phyloP scores from a whole-genome alignment of 2,329 filamentous ascomycete species.

The Camptophora hylomeconis region DNA sequence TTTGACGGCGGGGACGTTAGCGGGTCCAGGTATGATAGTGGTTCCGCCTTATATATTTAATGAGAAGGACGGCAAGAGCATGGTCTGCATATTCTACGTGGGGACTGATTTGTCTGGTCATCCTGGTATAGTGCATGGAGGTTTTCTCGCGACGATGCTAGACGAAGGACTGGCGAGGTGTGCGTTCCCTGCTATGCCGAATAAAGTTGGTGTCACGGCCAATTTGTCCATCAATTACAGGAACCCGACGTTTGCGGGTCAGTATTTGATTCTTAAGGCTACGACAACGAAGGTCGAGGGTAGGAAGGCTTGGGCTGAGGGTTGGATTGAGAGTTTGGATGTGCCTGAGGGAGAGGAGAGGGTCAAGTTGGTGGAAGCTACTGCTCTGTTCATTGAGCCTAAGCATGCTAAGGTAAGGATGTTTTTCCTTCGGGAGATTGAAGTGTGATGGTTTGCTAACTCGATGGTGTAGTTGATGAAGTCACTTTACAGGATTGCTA shows the following conservation, averaged over 20 bases:
- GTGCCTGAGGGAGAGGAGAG: slow-evolving; percentile 48
- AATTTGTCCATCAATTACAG: slow-evolving; percentile 73
- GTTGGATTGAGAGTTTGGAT: slow-evolving; percentile 66
- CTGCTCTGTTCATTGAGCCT: slow-evolving; percentile 78
- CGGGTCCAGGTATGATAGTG: slow-evolving; percentile 61
- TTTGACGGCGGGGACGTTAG: slow-evolving; percentile 67
- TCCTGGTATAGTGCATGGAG: slow-evolving; percentile 80
- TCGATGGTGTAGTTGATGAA: slow-evolving; percentile 9
- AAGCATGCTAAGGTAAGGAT: slow-evolving; percentile 58
- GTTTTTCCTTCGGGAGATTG: no score
- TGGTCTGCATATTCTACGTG: slow-evolving; percentile 63
- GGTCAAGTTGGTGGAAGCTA: slow-evolving; percentile 57
- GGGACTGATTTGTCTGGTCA: slow-evolving; percentile 76
- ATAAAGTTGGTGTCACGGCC: slow-evolving; percentile 75
- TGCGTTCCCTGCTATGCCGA: slow-evolving; percentile 77
- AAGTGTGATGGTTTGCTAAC: no score
- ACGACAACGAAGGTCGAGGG: slow-evolving; percentile 78
- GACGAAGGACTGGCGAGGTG: slow-evolving; percentile 82
- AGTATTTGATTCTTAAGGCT: slow-evolving; percentile 65
- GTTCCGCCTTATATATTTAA: slow-evolving; percentile 71
- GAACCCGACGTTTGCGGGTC: slow-evolving; percentile 60
- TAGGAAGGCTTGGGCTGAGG: slow-evolving; percentile 87
- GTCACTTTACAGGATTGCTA: slow-evolving; percentile 11
- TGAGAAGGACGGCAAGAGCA: slow-evolving; percentile 54
- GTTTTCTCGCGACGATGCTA: slow-evolving; percentile 78